These are phyloP conservation scores for Excoecaria cochinchinensis DNA, from an alignment of 345 rosid genomes.

Conservation along the genomic window DNA sequence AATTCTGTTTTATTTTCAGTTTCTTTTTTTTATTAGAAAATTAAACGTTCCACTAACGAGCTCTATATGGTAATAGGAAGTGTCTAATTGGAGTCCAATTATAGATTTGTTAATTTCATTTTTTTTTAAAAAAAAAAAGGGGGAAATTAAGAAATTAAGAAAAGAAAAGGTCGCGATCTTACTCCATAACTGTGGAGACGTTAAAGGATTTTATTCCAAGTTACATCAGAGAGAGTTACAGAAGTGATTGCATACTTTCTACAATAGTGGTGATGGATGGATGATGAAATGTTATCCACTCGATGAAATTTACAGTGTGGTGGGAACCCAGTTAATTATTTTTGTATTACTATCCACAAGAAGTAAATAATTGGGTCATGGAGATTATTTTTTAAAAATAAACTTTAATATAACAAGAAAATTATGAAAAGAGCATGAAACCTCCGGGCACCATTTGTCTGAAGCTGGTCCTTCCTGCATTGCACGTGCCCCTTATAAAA, in stretches of 20 bases:
- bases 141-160: not conserved
- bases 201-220: not conserved
- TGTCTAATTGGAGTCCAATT: no score
- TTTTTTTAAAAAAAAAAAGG: not conserved
- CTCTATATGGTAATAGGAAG: no score
- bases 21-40: not conserved
- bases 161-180: no score
- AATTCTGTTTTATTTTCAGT: not conserved
- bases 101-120: no score
- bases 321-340: no score
- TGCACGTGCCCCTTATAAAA: slow-evolving; percentile 45
- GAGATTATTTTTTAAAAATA: no score
- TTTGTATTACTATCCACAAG: no score
- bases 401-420: not conserved
- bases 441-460: slow-evolving; percentile 33
- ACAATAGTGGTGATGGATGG: not conserved
- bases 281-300: not conserved
- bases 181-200: not conserved
- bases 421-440: slow-evolving; percentile 12
- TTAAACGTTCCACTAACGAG: no score
- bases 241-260: not conserved
- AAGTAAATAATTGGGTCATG: no score
- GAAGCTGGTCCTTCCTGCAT: slow-evolving; percentile 15
- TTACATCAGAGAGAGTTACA: not conserved
- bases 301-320: not conserved